Conservation (phyloP, 768 basidiomycete species). For the Boletus rufocinnamomeus region DNA sequence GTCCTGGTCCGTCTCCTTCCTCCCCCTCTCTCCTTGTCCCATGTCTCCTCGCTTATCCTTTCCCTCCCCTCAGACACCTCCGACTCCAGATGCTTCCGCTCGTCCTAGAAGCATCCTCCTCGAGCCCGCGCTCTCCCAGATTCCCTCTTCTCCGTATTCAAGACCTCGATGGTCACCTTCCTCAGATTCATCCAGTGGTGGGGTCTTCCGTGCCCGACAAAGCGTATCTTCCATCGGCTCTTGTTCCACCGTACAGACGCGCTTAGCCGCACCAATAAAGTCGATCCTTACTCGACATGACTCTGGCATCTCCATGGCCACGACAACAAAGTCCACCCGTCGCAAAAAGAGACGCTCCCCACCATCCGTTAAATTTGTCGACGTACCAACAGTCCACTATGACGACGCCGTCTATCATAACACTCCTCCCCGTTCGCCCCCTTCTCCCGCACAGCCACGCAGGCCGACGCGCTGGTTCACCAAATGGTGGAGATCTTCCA, state of each 20-base stretch:
- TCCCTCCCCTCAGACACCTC: slow-evolving; percentile 24
- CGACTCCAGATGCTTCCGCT: slow-evolving; percentile 13
- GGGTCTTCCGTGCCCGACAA: slow-evolving; percentile 32
- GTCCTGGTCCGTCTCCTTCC: slow-evolving; percentile 28
- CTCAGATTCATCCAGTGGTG: slow-evolving; percentile 20
- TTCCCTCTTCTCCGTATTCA: slow-evolving; percentile 22
- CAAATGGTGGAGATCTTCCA: slow-evolving; percentile 28
- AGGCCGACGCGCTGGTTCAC: slow-evolving; percentile 26
- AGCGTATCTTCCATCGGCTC: slow-evolving; percentile 44
- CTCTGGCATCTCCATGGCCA: slow-evolving; percentile 48
- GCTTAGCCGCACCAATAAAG: slow-evolving; percentile 37
- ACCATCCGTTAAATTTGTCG: slow-evolving; percentile 69
- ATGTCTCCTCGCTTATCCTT: slow-evolving; percentile 11
- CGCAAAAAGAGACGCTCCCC: slow-evolving; percentile 36
- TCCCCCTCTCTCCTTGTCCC: not conserved
- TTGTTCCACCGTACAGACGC: slow-evolving; percentile 32
- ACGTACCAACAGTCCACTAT: slow-evolving; percentile 63
- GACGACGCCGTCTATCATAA: slow-evolving; percentile 16
- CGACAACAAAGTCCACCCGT: slow-evolving; percentile 28
- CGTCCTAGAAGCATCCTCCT: slow-evolving; percentile 34
- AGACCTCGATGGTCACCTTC: slow-evolving; percentile 22
- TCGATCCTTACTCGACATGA: slow-evolving; percentile 60
- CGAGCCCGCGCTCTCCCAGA: slow-evolving; percentile 17
- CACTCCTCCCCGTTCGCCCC: slow-evolving; percentile 18
- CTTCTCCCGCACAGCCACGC: slow-evolving; percentile 11